These are phyloP conservation scores for Vanilla planifolia DNA, from an alignment of 106 monocot species.

Conservation along the genomic window DNA sequence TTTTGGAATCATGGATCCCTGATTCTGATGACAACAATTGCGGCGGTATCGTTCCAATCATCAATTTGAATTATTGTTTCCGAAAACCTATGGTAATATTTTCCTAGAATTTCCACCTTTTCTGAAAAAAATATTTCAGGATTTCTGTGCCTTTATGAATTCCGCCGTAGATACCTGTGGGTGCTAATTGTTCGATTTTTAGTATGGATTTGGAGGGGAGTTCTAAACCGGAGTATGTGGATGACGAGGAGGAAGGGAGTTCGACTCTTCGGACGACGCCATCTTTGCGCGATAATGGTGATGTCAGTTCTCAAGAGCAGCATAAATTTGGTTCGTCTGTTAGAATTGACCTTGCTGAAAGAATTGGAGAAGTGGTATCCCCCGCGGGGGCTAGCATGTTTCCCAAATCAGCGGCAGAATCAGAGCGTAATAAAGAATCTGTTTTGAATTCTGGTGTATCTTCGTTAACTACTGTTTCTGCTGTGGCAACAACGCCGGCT, in stretches of 20 bases:
- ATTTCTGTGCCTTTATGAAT: too few relatives aligned
- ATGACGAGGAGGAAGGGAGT: background rate
- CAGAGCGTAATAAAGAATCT: background rate
- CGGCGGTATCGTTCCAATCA: too few relatives aligned
- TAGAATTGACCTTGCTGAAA: background rate
- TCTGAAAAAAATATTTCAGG: too few relatives aligned
- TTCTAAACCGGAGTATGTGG: background rate
- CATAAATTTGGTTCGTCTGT: background rate
- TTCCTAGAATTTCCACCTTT: too few relatives aligned
- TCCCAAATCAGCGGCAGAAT: background rate
- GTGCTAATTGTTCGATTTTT: too few relatives aligned
- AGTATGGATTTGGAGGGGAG: slow-evolving; percentile 1
- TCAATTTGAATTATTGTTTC: too few relatives aligned
- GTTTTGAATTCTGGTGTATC: background rate
- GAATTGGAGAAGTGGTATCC: background rate
- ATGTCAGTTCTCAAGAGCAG: background rate
- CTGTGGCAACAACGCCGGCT: background rate
- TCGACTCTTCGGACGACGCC: background rate
- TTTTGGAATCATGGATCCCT: too few relatives aligned
- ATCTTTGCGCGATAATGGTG: background rate
- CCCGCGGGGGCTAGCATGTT: background rate
- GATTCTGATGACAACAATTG: too few relatives aligned
- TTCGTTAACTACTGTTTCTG: background rate
- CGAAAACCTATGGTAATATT: too few relatives aligned
- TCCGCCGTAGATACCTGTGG: too few relatives aligned